Evolutionary conservation across 83 land plant genomes (phyloP).

Genomic region (Diphasiastrum complanatum): DNA sequence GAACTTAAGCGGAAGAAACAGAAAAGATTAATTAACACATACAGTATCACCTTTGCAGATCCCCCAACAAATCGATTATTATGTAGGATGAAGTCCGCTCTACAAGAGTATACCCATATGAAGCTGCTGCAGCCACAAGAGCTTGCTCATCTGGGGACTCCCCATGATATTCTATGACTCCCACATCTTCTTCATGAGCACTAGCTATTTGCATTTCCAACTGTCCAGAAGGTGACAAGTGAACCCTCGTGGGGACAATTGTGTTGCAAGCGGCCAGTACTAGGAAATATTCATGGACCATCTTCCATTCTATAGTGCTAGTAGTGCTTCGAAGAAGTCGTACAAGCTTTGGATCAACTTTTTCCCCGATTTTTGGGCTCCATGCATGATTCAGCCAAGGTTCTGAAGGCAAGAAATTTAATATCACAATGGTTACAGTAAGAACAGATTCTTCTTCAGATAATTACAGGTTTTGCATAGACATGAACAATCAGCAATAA

Average conservation of each 20-base stretch:
- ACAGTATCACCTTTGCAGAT: slow-evolving; percentile 70
- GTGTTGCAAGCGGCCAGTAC: no score
- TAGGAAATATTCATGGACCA: no score
- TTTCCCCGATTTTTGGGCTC: neutral
- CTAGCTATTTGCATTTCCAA: slow-evolving; percentile 25
- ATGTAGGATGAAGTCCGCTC: slow-evolving; percentile 80
- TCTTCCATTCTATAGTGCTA: no score
- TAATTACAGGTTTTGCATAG: no score
- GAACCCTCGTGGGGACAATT: slow-evolving; percentile 28
- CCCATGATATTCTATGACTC: slow-evolving; percentile 71
- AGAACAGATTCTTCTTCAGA: no score
- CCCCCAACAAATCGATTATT: slow-evolving; percentile 61
- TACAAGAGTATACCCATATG: slow-evolving; percentile 72
- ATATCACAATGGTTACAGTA: no score
- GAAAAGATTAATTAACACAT: no score
- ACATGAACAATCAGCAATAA: no score
- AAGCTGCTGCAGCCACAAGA: slow-evolving; percentile 79
- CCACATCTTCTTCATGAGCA: slow-evolving; percentile 26
- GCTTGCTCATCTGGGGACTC: slow-evolving; percentile 99
- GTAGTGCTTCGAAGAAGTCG: neutral
- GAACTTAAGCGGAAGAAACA: no score
- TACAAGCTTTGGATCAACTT: neutral
- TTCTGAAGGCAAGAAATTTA: no score
- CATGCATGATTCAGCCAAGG: no score
- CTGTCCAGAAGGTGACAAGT: slow-evolving; percentile 19